phyloP scores from a whole-genome alignment of 2,329 filamentous ascomycete species.

The Pseudovirgaria hyperparasitica region DNA sequence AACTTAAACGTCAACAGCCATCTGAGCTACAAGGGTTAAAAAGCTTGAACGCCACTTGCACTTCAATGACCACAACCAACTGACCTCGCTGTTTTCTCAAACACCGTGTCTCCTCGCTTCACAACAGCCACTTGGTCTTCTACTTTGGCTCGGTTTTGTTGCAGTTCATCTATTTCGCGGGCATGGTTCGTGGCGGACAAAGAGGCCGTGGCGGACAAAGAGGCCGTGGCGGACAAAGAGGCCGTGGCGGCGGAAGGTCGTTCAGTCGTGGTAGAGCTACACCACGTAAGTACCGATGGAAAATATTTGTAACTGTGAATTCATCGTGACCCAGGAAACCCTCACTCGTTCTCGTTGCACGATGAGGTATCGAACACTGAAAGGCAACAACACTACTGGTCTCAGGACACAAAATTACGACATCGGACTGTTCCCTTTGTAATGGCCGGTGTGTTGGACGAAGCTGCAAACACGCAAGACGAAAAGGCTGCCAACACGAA shows the following conservation, averaged over 20 bases:
- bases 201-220: constrained; percentile 2
- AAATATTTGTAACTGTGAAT: too few relatives aligned
- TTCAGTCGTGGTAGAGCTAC: too few relatives aligned
- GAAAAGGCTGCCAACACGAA: constrained; percentile 6
- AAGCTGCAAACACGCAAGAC: constrained; percentile 16
- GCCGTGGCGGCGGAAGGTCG: too few relatives aligned
- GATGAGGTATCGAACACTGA: constrained; percentile 48
- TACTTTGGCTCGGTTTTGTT: not conserved
- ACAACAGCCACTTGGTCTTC: constrained; percentile 3
- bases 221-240: constrained; percentile 1
- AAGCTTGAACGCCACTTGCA: too few relatives aligned
- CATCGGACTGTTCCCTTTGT: constrained; percentile 46
- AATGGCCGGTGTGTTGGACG: constrained; percentile 38
- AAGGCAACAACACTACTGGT: constrained; percentile 33
- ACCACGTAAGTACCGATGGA: too few relatives aligned
- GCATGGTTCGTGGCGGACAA: constrained; percentile 3
- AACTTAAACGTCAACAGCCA: too few relatives aligned
- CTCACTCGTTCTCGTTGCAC: constrained; percentile 33
- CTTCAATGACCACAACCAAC: too few relatives aligned
- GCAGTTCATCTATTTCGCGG: too few relatives aligned
- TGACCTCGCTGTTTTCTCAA: too few relatives aligned
- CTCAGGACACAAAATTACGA: constrained; percentile 38
- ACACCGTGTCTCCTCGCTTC: too few relatives aligned
- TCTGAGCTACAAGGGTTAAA: too few relatives aligned
- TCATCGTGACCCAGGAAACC: too few relatives aligned